Evolutionary conservation across 2,329 filamentous ascomycete genomes (phyloP).

Genomic region (Penicillium capsulatum): DNA sequence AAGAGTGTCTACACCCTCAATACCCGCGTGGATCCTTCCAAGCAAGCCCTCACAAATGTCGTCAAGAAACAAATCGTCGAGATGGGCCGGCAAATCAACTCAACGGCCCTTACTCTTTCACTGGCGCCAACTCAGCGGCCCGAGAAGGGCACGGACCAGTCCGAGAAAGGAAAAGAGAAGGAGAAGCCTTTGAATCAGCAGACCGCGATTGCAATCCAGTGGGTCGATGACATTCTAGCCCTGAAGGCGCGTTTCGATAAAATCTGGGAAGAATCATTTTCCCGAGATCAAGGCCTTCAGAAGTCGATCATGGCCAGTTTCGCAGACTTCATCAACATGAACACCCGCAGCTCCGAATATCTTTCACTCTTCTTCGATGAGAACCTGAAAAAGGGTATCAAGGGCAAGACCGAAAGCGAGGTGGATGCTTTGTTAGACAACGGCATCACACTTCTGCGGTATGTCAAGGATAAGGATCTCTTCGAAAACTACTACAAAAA

Average conservation of each 20-base stretch:
- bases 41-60: conserved; percentile 63
- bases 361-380: conserved; percentile 97
- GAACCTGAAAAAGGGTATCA: conserved; percentile 88
- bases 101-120: conserved; percentile 51
- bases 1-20: conserved; percentile 77
- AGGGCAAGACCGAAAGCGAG: conserved; percentile 85
- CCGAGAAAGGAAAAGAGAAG: conserved; percentile 49
- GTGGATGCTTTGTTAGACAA: conserved; percentile 82
- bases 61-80: conserved; percentile 73
- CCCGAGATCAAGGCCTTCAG: conserved; percentile 70
- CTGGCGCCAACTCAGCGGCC: conserved; percentile 45
- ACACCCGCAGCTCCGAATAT: conserved; percentile 78
- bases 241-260: conserved; percentile 87
- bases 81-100: conserved; percentile 79
- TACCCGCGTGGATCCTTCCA: conserved; percentile 69
- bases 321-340: conserved; percentile 89
- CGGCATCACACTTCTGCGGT: conserved; percentile 80
- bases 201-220: conserved; percentile 82
- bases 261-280: conserved; percentile 70
- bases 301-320: conserved; percentile 82
- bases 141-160: conserved; percentile 46
- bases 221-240: conserved; percentile 84
- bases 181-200: conserved; percentile 64
- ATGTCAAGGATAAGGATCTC: conserved; percentile 85
- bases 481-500: conserved; percentile 99